Base-by-base conservation (phyloP, 257 asterid genomes). In the Ilex aquifolium region DNA sequence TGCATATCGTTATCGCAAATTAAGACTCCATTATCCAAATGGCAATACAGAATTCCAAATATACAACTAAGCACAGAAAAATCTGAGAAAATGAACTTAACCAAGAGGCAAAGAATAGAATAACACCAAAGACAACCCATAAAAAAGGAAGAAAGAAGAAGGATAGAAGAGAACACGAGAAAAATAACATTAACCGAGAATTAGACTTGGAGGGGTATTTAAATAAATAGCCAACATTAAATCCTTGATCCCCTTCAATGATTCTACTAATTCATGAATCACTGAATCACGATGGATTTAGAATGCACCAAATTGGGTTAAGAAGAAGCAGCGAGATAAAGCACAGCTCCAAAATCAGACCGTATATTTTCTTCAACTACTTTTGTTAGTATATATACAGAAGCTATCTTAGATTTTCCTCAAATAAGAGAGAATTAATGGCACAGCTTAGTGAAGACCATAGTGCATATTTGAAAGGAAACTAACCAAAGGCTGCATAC, bases 401-500 rank as follows among this genome's bases (percentile, higher is more conserved):
- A 36, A 36, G 42, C 42, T 4, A 8, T 36, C 42, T 36, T 36
- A 21, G 42, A 36, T 36, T 36, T 36, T 36, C 42, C 42, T 2
- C 42, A 36, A 36, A 36, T 36, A 36, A 36, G 42, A 36, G 42
- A 36, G 8, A 36, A 4, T 4, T 36, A 36, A 36, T 36, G 42
- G 42, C 42, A 36, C 42, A 8, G 42, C 42, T 5, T 36, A 36
- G 8, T 36, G 8, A 60, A 57, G 30, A 31, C 29, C 54, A 21
- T 29, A 27, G 15, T 42, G 53, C 8, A 54, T 11, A 54, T 16
- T 50, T 57, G 59, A 17, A 16, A 36, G 29, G 21, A 51, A 55
- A 74, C 86, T 80, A 71, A 80, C 86, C 86, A 80, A 75, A 54
- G 86, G 86, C 65, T 80, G 86, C 86, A 80, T 80, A 6, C 86